Percentiles rank a stretch among this genome's conserved stretches.
phyloP scores from a whole-genome alignment of 192 early-diverging fungal genomes.

The Chytriomyces confervae region DNA sequence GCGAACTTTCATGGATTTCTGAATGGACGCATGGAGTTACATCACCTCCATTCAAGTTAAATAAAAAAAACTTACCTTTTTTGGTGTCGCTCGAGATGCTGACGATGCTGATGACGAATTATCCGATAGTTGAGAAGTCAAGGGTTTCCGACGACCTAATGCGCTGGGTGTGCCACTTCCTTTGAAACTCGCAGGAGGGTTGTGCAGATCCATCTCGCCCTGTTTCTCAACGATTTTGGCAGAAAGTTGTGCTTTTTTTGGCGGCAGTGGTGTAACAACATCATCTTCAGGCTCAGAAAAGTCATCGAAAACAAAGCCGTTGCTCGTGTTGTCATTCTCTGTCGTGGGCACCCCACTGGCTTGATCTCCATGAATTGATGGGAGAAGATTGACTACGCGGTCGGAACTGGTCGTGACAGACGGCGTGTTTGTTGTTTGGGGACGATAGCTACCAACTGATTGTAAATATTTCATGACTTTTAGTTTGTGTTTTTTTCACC shows the following conservation, averaged over 20 bases:
- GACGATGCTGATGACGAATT: background rate
- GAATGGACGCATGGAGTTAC: background rate
- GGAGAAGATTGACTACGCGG: too few species aligned
- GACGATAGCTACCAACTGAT: slow-evolving; percentile 11
- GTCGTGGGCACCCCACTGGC: background rate
- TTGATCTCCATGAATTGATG: background rate
- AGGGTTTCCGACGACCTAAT: background rate
- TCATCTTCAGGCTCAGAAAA: background rate
- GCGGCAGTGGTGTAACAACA: background rate
- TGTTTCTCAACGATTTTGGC: background rate
- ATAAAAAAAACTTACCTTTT: background rate
- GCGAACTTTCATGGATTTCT: slow-evolving; percentile 6
- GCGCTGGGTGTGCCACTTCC: background rate
- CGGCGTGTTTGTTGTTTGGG: background rate
- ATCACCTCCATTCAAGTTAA: too few species aligned
- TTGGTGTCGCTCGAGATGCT: background rate
- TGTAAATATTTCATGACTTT: background rate
- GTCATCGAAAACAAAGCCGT: background rate
- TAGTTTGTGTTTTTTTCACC: background rate
- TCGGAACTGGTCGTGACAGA: background rate
- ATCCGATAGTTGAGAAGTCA: background rate
- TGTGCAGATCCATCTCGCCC: background rate
- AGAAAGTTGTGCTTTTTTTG: background rate
- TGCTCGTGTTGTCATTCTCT: background rate
- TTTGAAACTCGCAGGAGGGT: background rate